Base-by-base conservation (phyloP, 2,329 filamentous ascomycete genomes). In the Chaetomiaceae sp. region DNA sequence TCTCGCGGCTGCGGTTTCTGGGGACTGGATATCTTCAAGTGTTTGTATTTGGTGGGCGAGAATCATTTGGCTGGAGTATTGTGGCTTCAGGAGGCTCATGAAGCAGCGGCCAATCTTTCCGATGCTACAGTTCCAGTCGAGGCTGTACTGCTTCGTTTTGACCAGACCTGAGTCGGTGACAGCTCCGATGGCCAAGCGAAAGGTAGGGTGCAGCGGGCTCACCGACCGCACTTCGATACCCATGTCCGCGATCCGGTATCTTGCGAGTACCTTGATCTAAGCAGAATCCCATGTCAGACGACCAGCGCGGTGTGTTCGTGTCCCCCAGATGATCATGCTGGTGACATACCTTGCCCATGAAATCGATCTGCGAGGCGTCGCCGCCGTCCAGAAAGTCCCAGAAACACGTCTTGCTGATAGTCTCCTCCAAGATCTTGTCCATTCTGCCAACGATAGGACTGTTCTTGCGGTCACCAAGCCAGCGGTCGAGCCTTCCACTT, bases 311-410 rank as follows among this genome's bases (percentile, higher is more conserved):
- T 18, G 9, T 6, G 3, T 29, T 24, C 15, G 29, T 24, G 7
- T 9, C 9, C 8, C 4, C 6, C 8, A 5, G 36, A 17, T 18
- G 18, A 18, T 9, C 3, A 9, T 4, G n/a, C 27, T 29, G 14
- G 18, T 4, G 5, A 32, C 38, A 20, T 38, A 55, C 58, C 54
- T 58, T 57, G 4, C 55, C 55, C 3, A 39, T 17, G 11, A 51
- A 47, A 19, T 44, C 40, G 19, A 51, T 3, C 14, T 35, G 22
- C 9, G 34, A 26, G 2, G 36, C 39, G 18, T 33, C 26, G 10
- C 47, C 49, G 17, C 51, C 42, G 4, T 47, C 35, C 2, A 47
- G 22, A 15, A 47, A 50, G 26, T 44, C 43, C 38, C 27, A 49
- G 18, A 50, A 49, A 12, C 37, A 47, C 11, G 42, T 32, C 9